These are phyloP conservation scores for Plasmopara muralis DNA, from an alignment of 352 stramenopile genomes.

Conservation along the genomic window DNA sequence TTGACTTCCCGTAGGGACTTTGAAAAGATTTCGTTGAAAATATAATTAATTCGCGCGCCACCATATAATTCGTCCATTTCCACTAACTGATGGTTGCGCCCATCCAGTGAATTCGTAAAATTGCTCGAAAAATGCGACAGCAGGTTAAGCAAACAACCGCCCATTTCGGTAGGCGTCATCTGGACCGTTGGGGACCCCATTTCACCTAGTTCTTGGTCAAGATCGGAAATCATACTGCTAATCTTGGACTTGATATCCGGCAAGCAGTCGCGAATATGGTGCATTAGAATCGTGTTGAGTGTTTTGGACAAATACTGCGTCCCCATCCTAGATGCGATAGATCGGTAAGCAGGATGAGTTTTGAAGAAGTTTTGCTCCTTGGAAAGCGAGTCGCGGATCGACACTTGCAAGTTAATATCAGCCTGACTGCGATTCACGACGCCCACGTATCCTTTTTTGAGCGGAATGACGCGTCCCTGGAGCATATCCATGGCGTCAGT, in stretches of 20 bases:
- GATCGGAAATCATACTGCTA: constrained; percentile 91
- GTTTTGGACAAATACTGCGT: constrained; percentile 94
- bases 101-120: constrained; percentile 88
- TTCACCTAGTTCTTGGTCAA: constrained; percentile 93
- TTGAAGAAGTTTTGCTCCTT: constrained; percentile 98
- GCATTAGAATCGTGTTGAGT: constrained; percentile 98
- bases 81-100: constrained; percentile 75
- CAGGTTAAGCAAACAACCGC: constrained; percentile 91
- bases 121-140: constrained; percentile 89
- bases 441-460: constrained; percentile 97
- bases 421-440: constrained; percentile 98
- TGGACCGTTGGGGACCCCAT: constrained; percentile 89
- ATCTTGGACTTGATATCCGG: constrained; percentile 98
- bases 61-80: constrained; percentile 93
- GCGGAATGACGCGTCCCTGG: constrained; percentile 93
- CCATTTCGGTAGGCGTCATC: constrained; percentile 88
- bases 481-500: constrained; percentile 97
- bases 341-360: constrained; percentile 93
- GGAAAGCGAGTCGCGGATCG: constrained; percentile 90
- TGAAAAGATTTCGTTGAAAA: constrained; percentile 97
- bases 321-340: constrained; percentile 91
- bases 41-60: constrained; percentile 96
- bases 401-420: constrained; percentile 95
- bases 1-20: constrained; percentile 89
- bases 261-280: constrained; percentile 98